Evolutionary conservation across 73 alveolate species (phyloP).

Genomic region (Paramecium bursaria): DNA sequence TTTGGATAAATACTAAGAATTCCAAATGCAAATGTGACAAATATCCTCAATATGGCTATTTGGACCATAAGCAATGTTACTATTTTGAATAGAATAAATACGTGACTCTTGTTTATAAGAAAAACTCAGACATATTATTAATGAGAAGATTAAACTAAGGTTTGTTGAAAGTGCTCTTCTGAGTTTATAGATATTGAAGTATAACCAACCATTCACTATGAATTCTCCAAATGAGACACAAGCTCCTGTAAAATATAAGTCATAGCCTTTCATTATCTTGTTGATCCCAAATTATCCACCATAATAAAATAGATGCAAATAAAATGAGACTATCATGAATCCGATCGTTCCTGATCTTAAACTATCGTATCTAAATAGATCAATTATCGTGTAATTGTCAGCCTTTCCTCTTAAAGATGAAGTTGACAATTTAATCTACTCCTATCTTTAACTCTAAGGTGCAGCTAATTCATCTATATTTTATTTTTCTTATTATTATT

Average conservation of each 20-base stretch:
- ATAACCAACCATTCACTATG: neutral
- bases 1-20: neutral
- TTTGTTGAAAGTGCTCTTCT: neutral
- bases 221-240: slow-evolving; percentile 11
- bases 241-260: neutral
- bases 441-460: no score
- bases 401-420: no score
- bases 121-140: neutral
- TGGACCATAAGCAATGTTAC: neutral
- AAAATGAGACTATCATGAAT: slow-evolving; percentile 36
- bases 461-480: no score
- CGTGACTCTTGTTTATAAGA: neutral
- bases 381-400: neutral
- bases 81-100: neutral
- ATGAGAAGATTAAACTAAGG: neutral
- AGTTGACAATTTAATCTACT: no score
- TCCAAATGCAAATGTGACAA: slow-evolving; percentile 28
- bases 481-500: no score
- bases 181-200: neutral
- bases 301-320: slow-evolving; percentile 36
- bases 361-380: neutral
- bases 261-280: neutral
- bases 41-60: neutral
- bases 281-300: slow-evolving; percentile 20
- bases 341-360: slow-evolving; percentile 32